Evolutionary conservation across 768 basidiomycete genomes (phyloP).

Genomic region (Nidularia sp.): DNA sequence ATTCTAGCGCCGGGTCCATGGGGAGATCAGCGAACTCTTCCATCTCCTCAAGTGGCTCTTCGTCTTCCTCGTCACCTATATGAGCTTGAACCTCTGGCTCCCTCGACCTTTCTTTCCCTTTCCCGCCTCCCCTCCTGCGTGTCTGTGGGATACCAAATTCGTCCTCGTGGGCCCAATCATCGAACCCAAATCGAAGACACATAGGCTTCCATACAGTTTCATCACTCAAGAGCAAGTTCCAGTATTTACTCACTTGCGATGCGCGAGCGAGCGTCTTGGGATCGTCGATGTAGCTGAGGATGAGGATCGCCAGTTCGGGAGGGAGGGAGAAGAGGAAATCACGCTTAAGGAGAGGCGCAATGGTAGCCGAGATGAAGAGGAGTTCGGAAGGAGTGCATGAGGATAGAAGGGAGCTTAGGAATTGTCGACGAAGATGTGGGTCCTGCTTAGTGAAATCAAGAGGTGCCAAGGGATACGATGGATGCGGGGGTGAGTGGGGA

Average conservation of each 20-base stretch:
- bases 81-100: not conserved
- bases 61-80: slow-evolving; percentile 11
- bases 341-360: slow-evolving; percentile 60
- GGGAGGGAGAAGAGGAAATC: slow-evolving; percentile 44
- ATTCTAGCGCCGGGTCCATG: slow-evolving; percentile 37
- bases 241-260: slow-evolving; percentile 64
- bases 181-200: slow-evolving; percentile 57
- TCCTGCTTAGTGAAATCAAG: slow-evolving; percentile 14
- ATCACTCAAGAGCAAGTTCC: slow-evolving; percentile 67
- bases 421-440: slow-evolving; percentile 41
- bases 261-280: slow-evolving; percentile 68
- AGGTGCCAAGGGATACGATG: slow-evolving; percentile 8
- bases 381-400: slow-evolving; percentile 60
- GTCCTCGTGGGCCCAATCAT: slow-evolving; percentile 17
- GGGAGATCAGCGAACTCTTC: slow-evolving; percentile 26
- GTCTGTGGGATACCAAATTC: not conserved
- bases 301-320: slow-evolving; percentile 68
- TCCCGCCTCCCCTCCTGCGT: slow-evolving; percentile 1
- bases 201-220: slow-evolving; percentile 80
- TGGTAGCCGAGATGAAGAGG: slow-evolving; percentile 61
- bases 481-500: slow-evolving; percentile 10
- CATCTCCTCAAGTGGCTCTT: slow-evolving; percentile 28
- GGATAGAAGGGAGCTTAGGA: slow-evolving; percentile 44
- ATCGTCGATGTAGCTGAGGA: slow-evolving; percentile 75
- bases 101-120: not conserved